Evolutionary conservation across 148 eudicot genomes (phyloP).

Genomic region (Oxyria digyna): DNA sequence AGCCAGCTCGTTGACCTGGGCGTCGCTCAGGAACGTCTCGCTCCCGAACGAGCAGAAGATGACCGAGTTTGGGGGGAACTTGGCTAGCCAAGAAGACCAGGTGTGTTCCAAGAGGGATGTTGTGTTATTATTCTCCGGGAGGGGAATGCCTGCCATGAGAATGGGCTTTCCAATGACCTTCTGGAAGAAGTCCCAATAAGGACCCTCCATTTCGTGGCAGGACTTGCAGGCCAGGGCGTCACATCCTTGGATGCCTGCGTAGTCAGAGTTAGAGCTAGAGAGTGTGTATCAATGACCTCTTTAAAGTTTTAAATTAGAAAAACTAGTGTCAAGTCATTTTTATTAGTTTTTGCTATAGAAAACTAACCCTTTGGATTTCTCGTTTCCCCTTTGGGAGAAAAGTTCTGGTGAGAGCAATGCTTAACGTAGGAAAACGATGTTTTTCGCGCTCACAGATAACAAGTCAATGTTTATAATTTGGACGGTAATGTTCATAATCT

Average conservation of each 20-base stretch:
- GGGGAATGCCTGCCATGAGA: slow-evolving; percentile 21
- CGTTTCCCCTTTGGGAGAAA: too few species aligned
- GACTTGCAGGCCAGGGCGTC: slow-evolving; percentile 26
- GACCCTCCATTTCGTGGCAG: slow-evolving; percentile 33
- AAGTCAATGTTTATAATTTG: too few species aligned
- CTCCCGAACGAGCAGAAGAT: slow-evolving; percentile 40
- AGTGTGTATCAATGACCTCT: too few species aligned
- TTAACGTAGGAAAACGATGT: too few species aligned
- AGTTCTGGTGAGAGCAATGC: too few species aligned
- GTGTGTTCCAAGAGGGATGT: slow-evolving; percentile 14
- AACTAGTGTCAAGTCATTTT: too few species aligned
- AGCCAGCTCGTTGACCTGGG: slow-evolving; percentile 30
- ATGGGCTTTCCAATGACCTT: slow-evolving; percentile 24
- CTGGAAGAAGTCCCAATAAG: slow-evolving; percentile 23
- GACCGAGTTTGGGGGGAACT: slow-evolving; percentile 25
- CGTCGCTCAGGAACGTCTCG: slow-evolving; percentile 27
- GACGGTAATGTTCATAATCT: too few species aligned
- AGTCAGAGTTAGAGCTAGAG: too few species aligned
- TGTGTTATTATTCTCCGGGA: slow-evolving; percentile 14
- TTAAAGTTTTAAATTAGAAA: too few species aligned
- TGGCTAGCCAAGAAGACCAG: slow-evolving; percentile 25
- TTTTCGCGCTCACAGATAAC: too few species aligned
- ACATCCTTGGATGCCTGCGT: slow-evolving; percentile 13
- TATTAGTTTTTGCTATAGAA: too few species aligned
- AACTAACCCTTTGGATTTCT: too few species aligned